phyloP scores from a whole-genome alignment of 164 flowering plant genomes.

The Cinnamomum chago region DNA sequence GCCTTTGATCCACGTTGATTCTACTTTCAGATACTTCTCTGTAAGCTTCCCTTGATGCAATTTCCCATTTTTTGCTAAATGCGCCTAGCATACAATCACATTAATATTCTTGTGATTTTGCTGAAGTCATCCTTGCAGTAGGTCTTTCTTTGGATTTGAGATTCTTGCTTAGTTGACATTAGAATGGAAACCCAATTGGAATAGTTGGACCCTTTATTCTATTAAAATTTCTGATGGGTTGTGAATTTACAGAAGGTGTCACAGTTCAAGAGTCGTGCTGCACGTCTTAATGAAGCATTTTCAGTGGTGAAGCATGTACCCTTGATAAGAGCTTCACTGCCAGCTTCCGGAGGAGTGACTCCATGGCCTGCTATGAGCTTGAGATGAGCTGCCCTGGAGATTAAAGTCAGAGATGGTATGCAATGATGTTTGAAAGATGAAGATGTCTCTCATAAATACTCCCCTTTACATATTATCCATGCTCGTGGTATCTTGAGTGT shows the following conservation, averaged over 20 bases:
- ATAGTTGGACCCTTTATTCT: background rate
- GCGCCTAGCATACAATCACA: background rate
- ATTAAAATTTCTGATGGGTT: conserved; percentile 7
- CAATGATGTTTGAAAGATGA: background rate
- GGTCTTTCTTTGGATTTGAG: background rate
- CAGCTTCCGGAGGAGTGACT: conserved; percentile 45
- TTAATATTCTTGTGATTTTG: background rate
- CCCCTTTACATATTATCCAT: background rate
- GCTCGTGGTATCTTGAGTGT: background rate
- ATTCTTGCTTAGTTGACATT: background rate
- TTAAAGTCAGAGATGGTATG: background rate
- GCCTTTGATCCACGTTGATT: no score
- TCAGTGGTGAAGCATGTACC: conserved; percentile 85
- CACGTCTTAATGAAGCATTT: conserved; percentile 90
- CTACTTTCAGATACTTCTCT: background rate
- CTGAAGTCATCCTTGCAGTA: background rate
- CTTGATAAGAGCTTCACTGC: conserved; percentile 61
- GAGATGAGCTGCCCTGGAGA: conserved; percentile 36
- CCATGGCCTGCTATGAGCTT: conserved; percentile 76
- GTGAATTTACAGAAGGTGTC: conserved; percentile 72
- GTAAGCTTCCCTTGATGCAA: background rate
- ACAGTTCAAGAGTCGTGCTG: conserved; percentile 73
- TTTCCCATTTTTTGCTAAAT: no score
- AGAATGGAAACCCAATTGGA: background rate
- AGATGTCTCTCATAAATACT: background rate